Conservation (phyloP, 2,329 filamentous ascomycete species). For the Botrytis sinoallii region DNA sequence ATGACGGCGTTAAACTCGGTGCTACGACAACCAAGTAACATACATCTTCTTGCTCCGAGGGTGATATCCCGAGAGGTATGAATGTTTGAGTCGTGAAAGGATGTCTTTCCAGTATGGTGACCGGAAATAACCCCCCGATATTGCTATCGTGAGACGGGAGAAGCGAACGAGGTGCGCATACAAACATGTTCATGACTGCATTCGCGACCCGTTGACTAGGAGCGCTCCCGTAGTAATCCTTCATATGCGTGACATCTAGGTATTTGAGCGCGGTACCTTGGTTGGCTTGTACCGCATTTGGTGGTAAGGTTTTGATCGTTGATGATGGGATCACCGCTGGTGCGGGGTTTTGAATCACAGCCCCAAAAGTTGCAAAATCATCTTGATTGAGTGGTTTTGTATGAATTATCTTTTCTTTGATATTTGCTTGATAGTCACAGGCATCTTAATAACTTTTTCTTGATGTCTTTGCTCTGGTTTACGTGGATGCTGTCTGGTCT, state of each 20-base stretch:
- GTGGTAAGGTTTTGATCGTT: conserved; percentile 36
- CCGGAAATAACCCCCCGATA: conserved; percentile 51
- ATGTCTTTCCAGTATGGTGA: conserved; percentile 81
- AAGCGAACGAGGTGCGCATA: conserved; percentile 67
- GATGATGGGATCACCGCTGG: conserved; percentile 51
- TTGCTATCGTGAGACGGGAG: conserved; percentile 35
- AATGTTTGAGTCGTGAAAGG: conserved; percentile 95
- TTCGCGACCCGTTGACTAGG: conserved; percentile 55
- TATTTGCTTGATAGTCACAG: conserved; percentile 23
- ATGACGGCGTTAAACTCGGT: conserved; percentile 60
- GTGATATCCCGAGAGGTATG: conserved; percentile 63
- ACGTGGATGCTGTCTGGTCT: neutral
- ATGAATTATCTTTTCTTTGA: conserved; percentile 42
- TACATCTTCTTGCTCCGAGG: conserved; percentile 44
- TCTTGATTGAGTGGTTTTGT: conserved; percentile 64
- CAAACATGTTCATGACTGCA: conserved; percentile 83
- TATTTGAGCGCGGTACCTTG: conserved; percentile 89
- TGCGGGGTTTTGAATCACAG: conserved; percentile 73
- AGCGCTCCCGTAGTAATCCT: conserved; percentile 66
- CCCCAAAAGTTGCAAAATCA: conserved; percentile 76
- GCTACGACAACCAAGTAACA: conserved; percentile 86
- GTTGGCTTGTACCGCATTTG: conserved; percentile 63
- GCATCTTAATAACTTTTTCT: conserved; percentile 22
- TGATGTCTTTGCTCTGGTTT: neutral
- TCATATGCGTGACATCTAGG: conserved; percentile 70